phyloP scores from a whole-genome alignment of 129 eudicot genomes.

The Sambucus nigra region DNA sequence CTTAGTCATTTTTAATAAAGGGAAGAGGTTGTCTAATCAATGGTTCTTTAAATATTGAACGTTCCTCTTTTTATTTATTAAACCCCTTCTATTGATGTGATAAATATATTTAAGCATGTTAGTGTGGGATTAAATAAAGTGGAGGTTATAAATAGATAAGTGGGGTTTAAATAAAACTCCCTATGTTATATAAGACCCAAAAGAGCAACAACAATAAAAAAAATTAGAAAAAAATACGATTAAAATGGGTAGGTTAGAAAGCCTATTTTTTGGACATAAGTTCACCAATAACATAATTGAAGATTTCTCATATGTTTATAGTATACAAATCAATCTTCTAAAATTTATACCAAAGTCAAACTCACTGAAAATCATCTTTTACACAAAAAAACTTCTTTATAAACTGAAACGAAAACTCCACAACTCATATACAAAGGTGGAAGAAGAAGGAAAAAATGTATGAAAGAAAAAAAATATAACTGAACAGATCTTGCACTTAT shows the following conservation, averaged over 20 bases:
- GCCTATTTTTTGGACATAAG: not conserved
- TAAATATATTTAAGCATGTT: no score
- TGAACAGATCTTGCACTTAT: not conserved
- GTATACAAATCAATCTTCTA: not conserved
- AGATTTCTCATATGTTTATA: slow-evolving; percentile 2
- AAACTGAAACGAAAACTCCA: slow-evolving; percentile 13
- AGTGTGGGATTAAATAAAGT: no score
- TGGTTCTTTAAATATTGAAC: no score
- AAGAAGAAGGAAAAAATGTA: not conserved
- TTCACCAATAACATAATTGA: not conserved
- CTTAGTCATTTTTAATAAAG: no score
- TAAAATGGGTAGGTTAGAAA: not conserved
- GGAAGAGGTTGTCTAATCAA: no score
- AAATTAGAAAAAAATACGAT: not conserved
- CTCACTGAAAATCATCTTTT: not conserved
- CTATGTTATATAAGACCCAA: not conserved
- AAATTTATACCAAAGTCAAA: not conserved
- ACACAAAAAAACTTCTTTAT: not conserved
- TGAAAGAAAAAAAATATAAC: slow-evolving; percentile 3
- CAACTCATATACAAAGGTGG: slow-evolving; percentile 31
- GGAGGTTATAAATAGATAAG: no score
- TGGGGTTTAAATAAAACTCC: no score
- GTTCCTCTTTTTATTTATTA: no score
- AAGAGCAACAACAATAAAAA: not conserved
- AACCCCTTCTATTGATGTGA: no score